A percentile compares a stretch with the other conserved stretches of the same genome.
phyloP scores from a whole-genome alignment of 306 rosid genomes.

The Vicia sativa region DNA sequence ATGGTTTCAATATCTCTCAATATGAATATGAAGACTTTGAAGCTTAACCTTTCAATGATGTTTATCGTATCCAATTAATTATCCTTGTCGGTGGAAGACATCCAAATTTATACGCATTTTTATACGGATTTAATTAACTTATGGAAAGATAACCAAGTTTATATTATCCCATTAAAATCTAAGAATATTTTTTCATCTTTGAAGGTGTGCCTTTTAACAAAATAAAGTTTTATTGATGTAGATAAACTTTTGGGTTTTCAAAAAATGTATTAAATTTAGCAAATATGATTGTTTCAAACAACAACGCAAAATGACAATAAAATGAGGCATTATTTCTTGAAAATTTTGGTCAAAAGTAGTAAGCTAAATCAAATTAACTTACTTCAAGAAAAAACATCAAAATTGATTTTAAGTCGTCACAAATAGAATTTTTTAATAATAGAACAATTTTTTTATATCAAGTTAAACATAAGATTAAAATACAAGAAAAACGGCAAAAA shows the following conservation, averaged over 20 bases:
- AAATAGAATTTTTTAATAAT: too few species aligned
- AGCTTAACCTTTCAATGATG: neutral
- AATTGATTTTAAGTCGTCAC: neutral
- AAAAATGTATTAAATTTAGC: neutral
- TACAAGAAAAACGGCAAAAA: too few species aligned
- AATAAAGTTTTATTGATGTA: neutral
- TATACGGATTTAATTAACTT: neutral
- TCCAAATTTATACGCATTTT: neutral
- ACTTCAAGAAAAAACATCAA: neutral
- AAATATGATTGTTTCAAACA: conserved; percentile 8
- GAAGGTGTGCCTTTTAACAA: neutral
- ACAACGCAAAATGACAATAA: conserved; percentile 14
- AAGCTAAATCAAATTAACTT: conserved; percentile 2
- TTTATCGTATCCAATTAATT: neutral
- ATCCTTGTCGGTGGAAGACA: neutral
- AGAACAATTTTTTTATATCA: too few species aligned
- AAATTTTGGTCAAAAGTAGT: conserved; percentile 24
- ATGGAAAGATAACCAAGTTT: neutral
- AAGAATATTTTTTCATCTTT: neutral
- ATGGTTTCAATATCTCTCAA: neutral
- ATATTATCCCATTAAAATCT: neutral
- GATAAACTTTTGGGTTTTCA: conserved; percentile 7
- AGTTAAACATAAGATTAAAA: too few species aligned
- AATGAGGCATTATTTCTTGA: neutral
- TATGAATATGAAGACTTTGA: neutral